Conservation (phyloP, 306 rosid genomes). For the Betula pendula region DNA sequence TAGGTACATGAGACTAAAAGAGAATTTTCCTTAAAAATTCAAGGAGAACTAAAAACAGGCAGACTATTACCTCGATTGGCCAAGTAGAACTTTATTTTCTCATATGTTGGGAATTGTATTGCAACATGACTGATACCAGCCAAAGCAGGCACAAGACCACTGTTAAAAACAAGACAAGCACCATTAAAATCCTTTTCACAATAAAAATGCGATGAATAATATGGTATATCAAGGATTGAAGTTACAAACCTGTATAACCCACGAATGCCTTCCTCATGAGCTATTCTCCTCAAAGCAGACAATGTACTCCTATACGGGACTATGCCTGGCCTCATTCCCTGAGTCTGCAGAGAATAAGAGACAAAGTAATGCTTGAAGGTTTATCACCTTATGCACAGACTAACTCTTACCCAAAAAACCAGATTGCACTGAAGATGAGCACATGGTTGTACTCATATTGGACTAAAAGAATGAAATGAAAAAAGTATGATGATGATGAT, state of each 20-base stretch:
- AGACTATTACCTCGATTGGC: slow-evolving; percentile 61
- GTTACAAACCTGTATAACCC: slow-evolving; percentile 78
- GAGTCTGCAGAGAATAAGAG: slow-evolving; percentile 57
- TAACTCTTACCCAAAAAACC: background rate
- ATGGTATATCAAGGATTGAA: slow-evolving; percentile 2
- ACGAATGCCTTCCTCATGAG: slow-evolving; percentile 88
- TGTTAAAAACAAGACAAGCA: slow-evolving; percentile 34
- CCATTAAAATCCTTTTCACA: slow-evolving; percentile 12
- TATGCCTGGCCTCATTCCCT: slow-evolving; percentile 73
- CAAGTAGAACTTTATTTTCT: slow-evolving; percentile 65
- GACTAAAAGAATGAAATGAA: background rate
- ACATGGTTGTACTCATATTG: background rate
- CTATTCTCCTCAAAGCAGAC: slow-evolving; percentile 85
- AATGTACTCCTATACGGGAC: slow-evolving; percentile 70
- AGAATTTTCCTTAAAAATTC: slow-evolving; percentile 2
- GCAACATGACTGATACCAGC: slow-evolving; percentile 93
- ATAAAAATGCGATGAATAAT: slow-evolving; percentile 14
- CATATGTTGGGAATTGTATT: slow-evolving; percentile 82
- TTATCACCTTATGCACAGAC: background rate
- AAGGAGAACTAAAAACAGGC: slow-evolving; percentile 7
- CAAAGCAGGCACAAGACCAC: slow-evolving; percentile 92
- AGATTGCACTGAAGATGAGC: background rate
- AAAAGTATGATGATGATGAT: background rate
- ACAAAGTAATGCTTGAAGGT: slow-evolving; percentile 12
- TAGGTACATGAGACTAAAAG: background rate